These are phyloP conservation scores for Mycena olivaceomarginata DNA, from an alignment of 768 basidiomycete species.

Conservation along the genomic window DNA sequence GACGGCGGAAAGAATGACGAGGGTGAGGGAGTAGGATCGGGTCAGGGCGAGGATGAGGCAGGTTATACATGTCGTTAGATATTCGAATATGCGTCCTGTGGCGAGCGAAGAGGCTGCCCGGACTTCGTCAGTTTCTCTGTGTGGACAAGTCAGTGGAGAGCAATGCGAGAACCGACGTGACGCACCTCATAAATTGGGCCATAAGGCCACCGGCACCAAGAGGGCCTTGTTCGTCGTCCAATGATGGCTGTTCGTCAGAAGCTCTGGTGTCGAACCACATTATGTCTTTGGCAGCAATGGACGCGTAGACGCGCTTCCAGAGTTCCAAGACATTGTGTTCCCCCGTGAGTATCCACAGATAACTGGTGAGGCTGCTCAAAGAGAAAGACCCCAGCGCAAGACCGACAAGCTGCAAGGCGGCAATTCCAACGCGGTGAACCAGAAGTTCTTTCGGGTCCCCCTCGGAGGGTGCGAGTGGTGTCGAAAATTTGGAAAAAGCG, in stretches of 20 bases:
- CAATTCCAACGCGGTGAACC: constrained; percentile 73
- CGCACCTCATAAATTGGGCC: constrained; percentile 92
- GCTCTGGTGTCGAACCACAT: constrained; percentile 91
- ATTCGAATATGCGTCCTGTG: constrained; percentile 86
- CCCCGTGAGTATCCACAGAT: constrained; percentile 87
- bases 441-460: constrained; percentile 57
- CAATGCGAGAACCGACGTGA: background rate
- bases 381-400: constrained; percentile 80
- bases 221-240: constrained; percentile 66
- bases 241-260: constrained; percentile 57
- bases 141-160: constrained; percentile 8
- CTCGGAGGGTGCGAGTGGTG: constrained; percentile 46
- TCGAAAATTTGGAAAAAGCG: constrained; percentile 77
- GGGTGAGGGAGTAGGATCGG: constrained; percentile 88
- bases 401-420: constrained; percentile 79
- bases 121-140: constrained; percentile 96
- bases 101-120: constrained; percentile 89
- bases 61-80: constrained; percentile 86
- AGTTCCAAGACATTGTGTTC: constrained; percentile 63
- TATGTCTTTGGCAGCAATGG: constrained; percentile 84
- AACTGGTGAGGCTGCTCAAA: constrained; percentile 84
- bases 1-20: constrained; percentile 94
- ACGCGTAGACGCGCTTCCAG: constrained; percentile 79
- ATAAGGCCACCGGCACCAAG: constrained; percentile 93
- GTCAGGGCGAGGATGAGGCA: constrained; percentile 89